Evolutionary conservation across 192 early-diverging fungal genomes (phyloP), one percentile per base, ranked within the genome.

Genomic region (Linderina pennispora): DNA sequence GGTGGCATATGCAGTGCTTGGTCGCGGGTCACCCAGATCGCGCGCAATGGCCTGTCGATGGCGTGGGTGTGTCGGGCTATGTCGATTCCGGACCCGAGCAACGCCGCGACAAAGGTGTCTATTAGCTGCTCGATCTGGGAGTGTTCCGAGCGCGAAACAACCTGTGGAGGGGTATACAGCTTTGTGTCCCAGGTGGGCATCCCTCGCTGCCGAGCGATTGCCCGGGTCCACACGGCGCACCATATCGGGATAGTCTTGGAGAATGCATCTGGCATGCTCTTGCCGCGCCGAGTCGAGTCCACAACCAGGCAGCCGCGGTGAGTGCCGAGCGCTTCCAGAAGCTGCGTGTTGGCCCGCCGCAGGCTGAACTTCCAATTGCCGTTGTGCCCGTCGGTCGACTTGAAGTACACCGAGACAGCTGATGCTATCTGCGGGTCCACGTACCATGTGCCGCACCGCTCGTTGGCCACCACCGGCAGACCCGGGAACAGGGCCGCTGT

Each of bases 341-440:
- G 45, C 48, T 89, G 87, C 24, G 79, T 71, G 61, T 95, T 95
- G 42, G 86, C 67, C 41, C 92, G 40, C 23, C 88, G 77, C 42
- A 92, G 42, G 51, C 81, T 93, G 25, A 93, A 90, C 45, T 84
- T 79, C 90, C 90, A 92, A 37, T 80, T 72, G 3, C 85, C 82
- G 23, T 74, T 83, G 53, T 95, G 92, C 0, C 92, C 92, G 67
- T 95, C 92, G 2, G 92, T 95, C 5, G 92, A 95, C 53, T 95
- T 95, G 55, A 95, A 92, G 50, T 95, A 95, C 1, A 85, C 90
- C 0, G 83, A 72, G 19, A 80, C 65, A 10, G 47, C 54, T 41
- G 76, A 50, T 55, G 85, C 77, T 49, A 66, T 65, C n/a, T 45
- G 35, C 0, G 83, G 83, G 45, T 82, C 72, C 16, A 88, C 76